phyloP scores from a whole-genome alignment of 1,284 basidiomycete species.

The Pterulicium gracile region DNA sequence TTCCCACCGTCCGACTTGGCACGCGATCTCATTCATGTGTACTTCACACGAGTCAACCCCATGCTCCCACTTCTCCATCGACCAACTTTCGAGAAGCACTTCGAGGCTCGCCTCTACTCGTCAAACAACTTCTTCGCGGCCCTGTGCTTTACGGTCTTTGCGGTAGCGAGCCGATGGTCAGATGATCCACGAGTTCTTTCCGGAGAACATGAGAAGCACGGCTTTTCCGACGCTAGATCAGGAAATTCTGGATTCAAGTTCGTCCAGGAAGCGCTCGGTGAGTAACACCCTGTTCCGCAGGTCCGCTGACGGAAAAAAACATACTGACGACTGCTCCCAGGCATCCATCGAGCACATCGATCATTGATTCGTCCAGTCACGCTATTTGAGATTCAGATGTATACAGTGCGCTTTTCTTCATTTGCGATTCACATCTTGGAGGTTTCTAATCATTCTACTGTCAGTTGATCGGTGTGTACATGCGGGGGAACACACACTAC shows the following conservation, averaged over 20 bases:
- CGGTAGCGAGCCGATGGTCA: conserved; percentile 61
- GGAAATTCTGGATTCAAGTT: conserved; percentile 61
- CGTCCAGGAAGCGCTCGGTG: conserved; percentile 43
- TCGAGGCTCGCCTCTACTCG: conserved; percentile 41
- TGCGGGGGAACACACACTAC: conserved; percentile 42
- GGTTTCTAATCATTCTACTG: conserved; percentile 7
- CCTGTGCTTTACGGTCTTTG: conserved; percentile 51
- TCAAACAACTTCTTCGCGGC: conserved; percentile 46
- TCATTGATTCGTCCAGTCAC: conserved; percentile 51
- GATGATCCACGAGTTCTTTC: conserved; percentile 53
- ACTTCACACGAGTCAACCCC: conserved; percentile 48
- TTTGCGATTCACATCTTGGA: conserved; percentile 3
- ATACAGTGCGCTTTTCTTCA: conserved; percentile 29
- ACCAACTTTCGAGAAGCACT: conserved; percentile 54
- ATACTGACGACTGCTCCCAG: conserved; percentile 16
- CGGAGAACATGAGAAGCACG: conserved; percentile 14
- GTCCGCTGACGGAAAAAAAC: too few relatives aligned
- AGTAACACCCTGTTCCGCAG: conserved; percentile 10
- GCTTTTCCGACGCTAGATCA: conserved; percentile 24
- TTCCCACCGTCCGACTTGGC: conserved; percentile 54
- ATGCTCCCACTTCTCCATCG: conserved; percentile 58
- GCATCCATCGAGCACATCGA: conserved; percentile 41
- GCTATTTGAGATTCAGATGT: conserved; percentile 68
- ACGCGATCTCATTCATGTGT: conserved; percentile 47
- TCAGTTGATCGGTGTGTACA: conserved; percentile 36